These are phyloP conservation scores for Yamadazyma olivae DNA, from an alignment of 805 yeast species.

Conservation along the genomic window DNA sequence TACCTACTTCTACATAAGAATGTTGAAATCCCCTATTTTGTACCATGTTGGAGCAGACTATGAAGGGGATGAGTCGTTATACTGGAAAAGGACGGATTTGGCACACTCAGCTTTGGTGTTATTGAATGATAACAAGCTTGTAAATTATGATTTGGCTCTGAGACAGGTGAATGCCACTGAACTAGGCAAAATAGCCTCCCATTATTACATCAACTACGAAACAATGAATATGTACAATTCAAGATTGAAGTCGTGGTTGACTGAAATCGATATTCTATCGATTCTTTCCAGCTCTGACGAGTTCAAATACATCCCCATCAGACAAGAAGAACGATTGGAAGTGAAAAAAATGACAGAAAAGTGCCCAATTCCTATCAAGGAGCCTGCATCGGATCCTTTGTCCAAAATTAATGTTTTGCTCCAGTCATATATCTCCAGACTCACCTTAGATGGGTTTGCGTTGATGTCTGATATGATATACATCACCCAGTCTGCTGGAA, in stretches of 20 bases:
- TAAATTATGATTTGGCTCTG: conserved; percentile 50
- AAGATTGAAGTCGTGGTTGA: conserved; percentile 59
- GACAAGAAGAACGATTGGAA: conserved; percentile 83
- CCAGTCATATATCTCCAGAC: conserved; percentile 81
- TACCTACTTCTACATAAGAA: conserved; percentile 76
- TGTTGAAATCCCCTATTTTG: conserved; percentile 66
- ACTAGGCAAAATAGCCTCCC: conserved; percentile 80
- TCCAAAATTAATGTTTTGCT: conserved; percentile 78
- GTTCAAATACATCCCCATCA: conserved; percentile 75
- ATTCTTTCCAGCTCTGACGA: conserved; percentile 82
- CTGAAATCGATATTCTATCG: conserved; percentile 71
- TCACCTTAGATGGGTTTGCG: conserved; percentile 83
- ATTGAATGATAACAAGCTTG: conserved; percentile 54
- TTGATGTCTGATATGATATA: conserved; percentile 90
- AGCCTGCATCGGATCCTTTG: conserved; percentile 61
- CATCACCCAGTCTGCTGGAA: conserved; percentile 88
- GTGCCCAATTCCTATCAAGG: conserved; percentile 86
- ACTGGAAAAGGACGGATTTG: conserved; percentile 59
- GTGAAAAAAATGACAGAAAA: conserved; percentile 62
- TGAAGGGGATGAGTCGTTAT: conserved; percentile 45
- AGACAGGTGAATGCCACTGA: conserved; percentile 50
- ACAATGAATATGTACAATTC: conserved; percentile 69
- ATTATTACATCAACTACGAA: conserved; percentile 73
- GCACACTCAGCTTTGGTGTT: conserved; percentile 71
- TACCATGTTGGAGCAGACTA: conserved; percentile 75